phyloP scores from a whole-genome alignment of 192 early-diverging fungal species.

The Podila epigama region DNA sequence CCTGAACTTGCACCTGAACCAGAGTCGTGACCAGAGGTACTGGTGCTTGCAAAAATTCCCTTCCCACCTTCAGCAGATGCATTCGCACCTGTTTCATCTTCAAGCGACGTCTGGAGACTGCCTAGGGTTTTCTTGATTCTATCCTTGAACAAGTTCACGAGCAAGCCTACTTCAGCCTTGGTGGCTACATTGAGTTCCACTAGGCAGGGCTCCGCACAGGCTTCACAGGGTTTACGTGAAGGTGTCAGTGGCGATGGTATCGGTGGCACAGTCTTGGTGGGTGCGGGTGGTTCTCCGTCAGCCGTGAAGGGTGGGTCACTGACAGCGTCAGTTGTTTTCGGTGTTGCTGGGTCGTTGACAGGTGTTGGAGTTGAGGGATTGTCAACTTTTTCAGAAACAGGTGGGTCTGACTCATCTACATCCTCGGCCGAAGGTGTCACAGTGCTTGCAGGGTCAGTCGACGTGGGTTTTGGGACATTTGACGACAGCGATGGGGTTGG shows the following conservation, averaged over 20 bases:
- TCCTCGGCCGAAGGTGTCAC: not conserved
- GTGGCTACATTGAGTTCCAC: not conserved
- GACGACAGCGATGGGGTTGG: not conserved
- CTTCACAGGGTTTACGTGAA: conserved; percentile 1
- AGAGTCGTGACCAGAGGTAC: too few species aligned
- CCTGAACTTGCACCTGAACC: too few species aligned
- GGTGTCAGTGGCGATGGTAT: not conserved
- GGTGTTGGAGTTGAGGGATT: not conserved
- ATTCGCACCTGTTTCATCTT: not conserved
- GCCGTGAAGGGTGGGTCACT: too few species aligned
- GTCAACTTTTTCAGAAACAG: too few species aligned
- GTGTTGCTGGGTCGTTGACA: not conserved
- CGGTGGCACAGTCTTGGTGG: not conserved
- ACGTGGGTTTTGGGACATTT: not conserved
- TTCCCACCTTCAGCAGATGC: not conserved
- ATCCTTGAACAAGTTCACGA: conserved; percentile 1
- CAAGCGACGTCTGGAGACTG: not conserved
- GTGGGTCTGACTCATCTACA: not conserved
- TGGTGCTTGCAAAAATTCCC: not conserved
- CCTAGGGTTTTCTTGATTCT: conserved; percentile 6
- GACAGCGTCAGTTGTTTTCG: not conserved
- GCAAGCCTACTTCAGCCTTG: conserved; percentile 2
- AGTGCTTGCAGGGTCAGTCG: too few species aligned
- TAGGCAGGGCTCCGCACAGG: conserved; percentile 8
- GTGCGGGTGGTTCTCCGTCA: too few species aligned